phyloP scores from a whole-genome alignment of 2,329 filamentous ascomycete genomes.

The Orbilia oligospora region DNA sequence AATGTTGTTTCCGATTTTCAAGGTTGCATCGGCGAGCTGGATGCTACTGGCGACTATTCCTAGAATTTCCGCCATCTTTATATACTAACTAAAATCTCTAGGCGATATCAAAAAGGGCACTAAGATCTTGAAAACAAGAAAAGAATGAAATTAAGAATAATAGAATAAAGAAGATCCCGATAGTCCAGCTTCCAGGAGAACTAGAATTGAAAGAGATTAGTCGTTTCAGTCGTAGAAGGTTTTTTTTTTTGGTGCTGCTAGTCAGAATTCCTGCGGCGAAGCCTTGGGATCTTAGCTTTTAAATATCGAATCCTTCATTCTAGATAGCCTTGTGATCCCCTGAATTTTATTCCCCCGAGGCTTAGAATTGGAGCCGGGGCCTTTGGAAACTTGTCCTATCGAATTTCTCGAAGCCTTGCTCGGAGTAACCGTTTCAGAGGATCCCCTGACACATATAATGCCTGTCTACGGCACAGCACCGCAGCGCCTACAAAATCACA shows the following conservation, averaged over 20 bases:
- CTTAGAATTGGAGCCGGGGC: neutral
- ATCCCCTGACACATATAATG: slow-evolving; percentile 1
- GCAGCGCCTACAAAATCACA: slow-evolving; percentile 3
- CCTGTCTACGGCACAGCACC: slow-evolving; percentile 25
- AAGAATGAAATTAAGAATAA: neutral
- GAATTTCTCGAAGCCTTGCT: slow-evolving; percentile 26
- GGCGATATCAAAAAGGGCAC: neutral
- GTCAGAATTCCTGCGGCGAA: neutral
- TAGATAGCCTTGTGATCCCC: neutral
- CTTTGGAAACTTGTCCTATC: neutral
- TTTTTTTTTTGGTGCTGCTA: too few relatives aligned
- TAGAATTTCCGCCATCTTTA: slow-evolving; percentile 52
- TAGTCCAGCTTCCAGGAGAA: slow-evolving; percentile 17
- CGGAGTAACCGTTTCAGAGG: slow-evolving; percentile 8
- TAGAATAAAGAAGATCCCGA: neutral
- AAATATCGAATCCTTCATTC: slow-evolving; percentile 29
- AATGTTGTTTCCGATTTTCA: slow-evolving; percentile 35
- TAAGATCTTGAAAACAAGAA: neutral
- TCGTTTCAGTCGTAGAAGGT: neutral
- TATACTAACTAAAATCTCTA: neutral
- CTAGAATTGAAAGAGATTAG: slow-evolving; percentile 44
- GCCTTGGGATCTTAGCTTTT: slow-evolving; percentile 18
- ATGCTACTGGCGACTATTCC: slow-evolving; percentile 41
- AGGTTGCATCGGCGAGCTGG: slow-evolving; percentile 33
- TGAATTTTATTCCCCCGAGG: neutral